Evolutionary conservation across 2,329 filamentous ascomycete genomes (phyloP).

Genomic region (Xylariaceae sp.): DNA sequence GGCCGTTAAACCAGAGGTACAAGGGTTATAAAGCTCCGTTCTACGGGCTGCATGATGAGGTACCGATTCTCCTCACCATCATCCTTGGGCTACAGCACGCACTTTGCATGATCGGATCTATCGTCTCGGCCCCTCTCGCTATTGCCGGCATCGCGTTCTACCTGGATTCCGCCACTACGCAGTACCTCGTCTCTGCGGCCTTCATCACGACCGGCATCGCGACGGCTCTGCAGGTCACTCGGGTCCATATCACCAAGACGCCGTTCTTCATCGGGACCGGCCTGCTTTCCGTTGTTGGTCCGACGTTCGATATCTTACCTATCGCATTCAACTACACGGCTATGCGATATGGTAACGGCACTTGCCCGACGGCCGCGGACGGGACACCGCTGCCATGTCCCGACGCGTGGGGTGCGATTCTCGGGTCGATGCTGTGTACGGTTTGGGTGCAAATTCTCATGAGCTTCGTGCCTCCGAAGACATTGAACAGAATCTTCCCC

Average conservation of each 20-base stretch:
- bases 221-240: constrained; percentile 67
- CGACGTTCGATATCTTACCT: constrained; percentile 68
- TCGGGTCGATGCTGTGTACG: constrained; percentile 56
- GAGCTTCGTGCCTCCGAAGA: constrained; percentile 63
- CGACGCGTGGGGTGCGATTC: constrained; percentile 66
- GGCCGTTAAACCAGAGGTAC: constrained; percentile 43
- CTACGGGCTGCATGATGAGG: constrained; percentile 60
- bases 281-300: constrained; percentile 68
- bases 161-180: constrained; percentile 54
- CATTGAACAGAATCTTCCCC: constrained; percentile 66
- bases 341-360: constrained; percentile 67
- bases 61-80: constrained; percentile 67
- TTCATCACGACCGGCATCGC: constrained; percentile 69
- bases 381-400: constrained; percentile 64
- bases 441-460: constrained; percentile 63
- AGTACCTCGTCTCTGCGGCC: constrained; percentile 70
- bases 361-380: constrained; percentile 57
- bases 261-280: constrained; percentile 68
- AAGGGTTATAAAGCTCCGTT: not conserved
- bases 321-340: constrained; percentile 63
- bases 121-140: constrained; percentile 63
- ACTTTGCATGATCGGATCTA: constrained; percentile 65
- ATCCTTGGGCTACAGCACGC: constrained; percentile 72
- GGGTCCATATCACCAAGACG: constrained; percentile 64
- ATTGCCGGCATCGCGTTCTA: constrained; percentile 62